Percentiles rank a stretch among this genome's conserved stretches.
Evolutionary conservation across 2,329 filamentous ascomycete genomes (phyloP).

Genomic region (Diplocarpon rosae): DNA sequence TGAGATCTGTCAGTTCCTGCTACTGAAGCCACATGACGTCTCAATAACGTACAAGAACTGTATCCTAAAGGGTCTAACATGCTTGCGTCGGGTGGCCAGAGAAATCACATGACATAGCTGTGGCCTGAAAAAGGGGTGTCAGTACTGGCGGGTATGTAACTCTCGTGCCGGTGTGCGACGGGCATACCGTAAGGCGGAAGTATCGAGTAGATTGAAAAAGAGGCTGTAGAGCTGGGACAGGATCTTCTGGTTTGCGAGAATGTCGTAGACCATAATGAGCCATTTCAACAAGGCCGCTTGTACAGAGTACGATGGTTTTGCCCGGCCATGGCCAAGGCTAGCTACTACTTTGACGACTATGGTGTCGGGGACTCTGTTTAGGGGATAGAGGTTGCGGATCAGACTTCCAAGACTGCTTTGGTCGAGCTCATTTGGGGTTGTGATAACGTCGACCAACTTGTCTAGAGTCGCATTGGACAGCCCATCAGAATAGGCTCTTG

Average conservation of each 20-base stretch:
- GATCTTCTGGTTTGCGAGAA: constrained; percentile 50
- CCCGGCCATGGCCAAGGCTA: constrained; percentile 64
- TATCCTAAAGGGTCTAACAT: constrained; percentile 76
- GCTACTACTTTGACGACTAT: constrained; percentile 57
- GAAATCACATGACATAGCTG: constrained; percentile 66
- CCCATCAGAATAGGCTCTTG: constrained; percentile 56
- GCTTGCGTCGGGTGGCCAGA: constrained; percentile 66
- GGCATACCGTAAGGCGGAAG: constrained; percentile 58
- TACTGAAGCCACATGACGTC: not conserved
- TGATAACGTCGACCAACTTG: constrained; percentile 55
- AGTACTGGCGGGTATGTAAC: constrained; percentile 2
- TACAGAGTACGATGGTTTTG: constrained; percentile 60
- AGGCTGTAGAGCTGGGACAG: constrained; percentile 63
- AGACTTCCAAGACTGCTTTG: constrained; percentile 61
- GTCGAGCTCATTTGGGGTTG: constrained; percentile 57
- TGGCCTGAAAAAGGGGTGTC: constrained; percentile 13
- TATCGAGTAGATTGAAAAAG: constrained; percentile 73
- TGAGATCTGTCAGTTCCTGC: not conserved
- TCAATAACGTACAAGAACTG: constrained; percentile 50
- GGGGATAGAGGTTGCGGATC: constrained; percentile 66
- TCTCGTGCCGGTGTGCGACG: not conserved
- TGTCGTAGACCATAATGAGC: constrained; percentile 66
- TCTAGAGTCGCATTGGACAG: constrained; percentile 49
- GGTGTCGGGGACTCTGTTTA: constrained; percentile 47
- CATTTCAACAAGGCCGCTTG: constrained; percentile 66